Conservation (phyloP, 139 green algal genomes). For the Volvox reticuliferus region DNA sequence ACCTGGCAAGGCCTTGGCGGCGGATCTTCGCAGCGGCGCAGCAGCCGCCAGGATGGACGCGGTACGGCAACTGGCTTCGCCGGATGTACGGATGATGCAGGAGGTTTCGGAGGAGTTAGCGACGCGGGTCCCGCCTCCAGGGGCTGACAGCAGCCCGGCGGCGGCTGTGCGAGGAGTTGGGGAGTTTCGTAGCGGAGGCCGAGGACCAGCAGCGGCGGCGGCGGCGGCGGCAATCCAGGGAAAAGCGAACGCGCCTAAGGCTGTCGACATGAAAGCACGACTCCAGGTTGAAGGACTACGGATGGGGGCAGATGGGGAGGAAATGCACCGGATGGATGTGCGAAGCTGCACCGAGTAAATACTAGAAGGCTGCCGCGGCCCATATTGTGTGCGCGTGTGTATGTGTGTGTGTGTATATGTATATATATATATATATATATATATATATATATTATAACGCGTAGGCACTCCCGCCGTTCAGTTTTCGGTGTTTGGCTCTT, state of each 20-base stretch:
- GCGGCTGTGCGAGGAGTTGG: neutral
- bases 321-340: neutral
- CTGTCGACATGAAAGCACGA: neutral
- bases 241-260: neutral
- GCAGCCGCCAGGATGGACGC: neutral
- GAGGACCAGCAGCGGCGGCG: neutral
- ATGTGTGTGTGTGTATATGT: no score
- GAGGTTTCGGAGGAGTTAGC: slow-evolving; percentile 42
- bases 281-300: neutral
- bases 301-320: neutral
- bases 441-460: no score
- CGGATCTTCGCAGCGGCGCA: neutral
- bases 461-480: no score
- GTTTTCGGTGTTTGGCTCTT: no score
- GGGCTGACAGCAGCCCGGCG: neutral
- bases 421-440: no score
- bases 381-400: no score
- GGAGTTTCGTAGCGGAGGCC: neutral
- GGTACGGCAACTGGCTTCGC: neutral
- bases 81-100: neutral
- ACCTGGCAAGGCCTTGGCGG: neutral
- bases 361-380: no score
- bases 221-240: neutral
- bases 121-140: neutral
- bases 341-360: no score